phyloP scores from a whole-genome alignment of 176 grass and related monocot species.

The Guadua angustifolia region DNA sequence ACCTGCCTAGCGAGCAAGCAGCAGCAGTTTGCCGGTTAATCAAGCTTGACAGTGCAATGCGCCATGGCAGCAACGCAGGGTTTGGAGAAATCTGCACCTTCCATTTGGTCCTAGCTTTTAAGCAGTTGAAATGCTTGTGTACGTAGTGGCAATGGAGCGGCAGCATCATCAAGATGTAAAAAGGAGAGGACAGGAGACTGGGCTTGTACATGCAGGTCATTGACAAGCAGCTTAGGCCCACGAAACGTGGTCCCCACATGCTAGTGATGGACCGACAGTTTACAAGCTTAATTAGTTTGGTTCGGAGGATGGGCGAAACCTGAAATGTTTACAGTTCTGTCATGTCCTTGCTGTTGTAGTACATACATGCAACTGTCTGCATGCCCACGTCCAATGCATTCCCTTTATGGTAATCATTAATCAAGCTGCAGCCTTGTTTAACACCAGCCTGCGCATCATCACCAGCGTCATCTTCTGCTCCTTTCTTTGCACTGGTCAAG shows the following conservation, averaged over 20 bases:
- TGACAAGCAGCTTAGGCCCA: neutral
- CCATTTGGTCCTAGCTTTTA: neutral
- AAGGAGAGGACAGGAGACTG: neutral
- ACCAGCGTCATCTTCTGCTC: neutral
- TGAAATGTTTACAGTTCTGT: neutral
- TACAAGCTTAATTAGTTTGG: neutral
- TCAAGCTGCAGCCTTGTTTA: neutral
- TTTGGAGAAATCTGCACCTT: neutral
- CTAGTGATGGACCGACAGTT: neutral
- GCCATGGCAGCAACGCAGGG: constrained; percentile 15
- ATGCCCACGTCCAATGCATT: neutral
- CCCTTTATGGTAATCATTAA: neutral
- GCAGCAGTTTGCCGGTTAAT: constrained; percentile 48
- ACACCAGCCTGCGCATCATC: neutral
- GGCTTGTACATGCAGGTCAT: constrained; percentile 21
- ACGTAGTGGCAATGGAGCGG: neutral
- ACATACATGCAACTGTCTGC: neutral
- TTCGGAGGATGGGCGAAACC: neutral
- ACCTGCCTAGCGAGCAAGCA: constrained; percentile 74
- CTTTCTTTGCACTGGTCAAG: neutral
- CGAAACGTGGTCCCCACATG: neutral
- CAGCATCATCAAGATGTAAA: neutral
- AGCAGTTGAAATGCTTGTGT: neutral
- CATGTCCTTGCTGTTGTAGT: neutral
- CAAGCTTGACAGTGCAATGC: neutral